Base-by-base conservation (phyloP, 345 rosid species). In the Gynandropsis gynandra region DNA sequence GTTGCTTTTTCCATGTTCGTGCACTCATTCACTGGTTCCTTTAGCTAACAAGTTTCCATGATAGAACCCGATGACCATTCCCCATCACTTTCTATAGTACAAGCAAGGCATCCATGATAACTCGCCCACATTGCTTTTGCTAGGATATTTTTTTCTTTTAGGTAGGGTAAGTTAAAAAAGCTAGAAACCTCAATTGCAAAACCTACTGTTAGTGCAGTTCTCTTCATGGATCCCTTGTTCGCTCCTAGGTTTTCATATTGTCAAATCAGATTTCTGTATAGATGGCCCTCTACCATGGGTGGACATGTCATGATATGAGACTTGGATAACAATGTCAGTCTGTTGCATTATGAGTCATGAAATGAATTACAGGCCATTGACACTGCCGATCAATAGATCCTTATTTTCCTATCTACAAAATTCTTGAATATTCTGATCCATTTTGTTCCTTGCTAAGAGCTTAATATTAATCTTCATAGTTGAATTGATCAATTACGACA, bases 31-130 rank as follows among this genome's bases (percentile, higher is more conserved):
- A 63, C 62, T 51, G 71, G 60, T 62, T 54, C 54, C 50, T 50
- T 68, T 59, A 17, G 54, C 53, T 58, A 65, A 69, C 70, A 24
- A 67, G 50, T 62, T 52, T 58, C 68, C 74, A 59, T 68, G 75
- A 65, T 64, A 46, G 64, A 49, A 40, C 36, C 67, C 63, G 68
- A 46, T 70, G 56, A 48, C 70, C 33, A 36, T 62, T 56, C 31
- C 71, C 74, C 69, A 73, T 80, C 76, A 21, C 63, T 50, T 43
- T 62, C 67, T 66, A 76, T 89, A 81, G 81, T 70, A 63, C 95
- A 79, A 77, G 81, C 71, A 74, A 71, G 76, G 68, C 54, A 52
- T 71, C 59, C 71, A 76, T 68, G 56, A 59, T 56, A 68, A 59
- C 66, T 65, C 48, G 40, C 50, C 42, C 46, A 40, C 52, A 50